Base-by-base conservation (phyloP, 2,329 filamentous ascomycete species). In the Phialophora macrospora region DNA sequence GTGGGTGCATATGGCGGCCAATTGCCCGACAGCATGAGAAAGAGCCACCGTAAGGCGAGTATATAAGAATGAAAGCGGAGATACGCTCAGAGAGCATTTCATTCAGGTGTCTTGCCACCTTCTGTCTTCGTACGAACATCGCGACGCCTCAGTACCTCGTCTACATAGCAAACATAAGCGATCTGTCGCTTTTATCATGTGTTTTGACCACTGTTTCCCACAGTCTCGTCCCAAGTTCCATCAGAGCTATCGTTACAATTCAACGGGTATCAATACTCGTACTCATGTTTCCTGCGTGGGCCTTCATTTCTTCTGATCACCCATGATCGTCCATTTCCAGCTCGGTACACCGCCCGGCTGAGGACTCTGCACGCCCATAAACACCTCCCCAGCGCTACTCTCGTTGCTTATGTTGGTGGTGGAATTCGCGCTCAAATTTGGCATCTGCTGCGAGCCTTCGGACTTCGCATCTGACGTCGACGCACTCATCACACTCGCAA, bases 251-350 rank as follows among this genome's bases (percentile, higher is more conserved):
- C 60, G 22, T 63, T 66, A 63, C 58, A 60, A 52, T 48, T 9
- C 58, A 56, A 60, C 38, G 28, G 55, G 52, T 61, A 64, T 61
- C 66, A 61, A 44, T 17, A 44, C 52, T 44, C 63, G 55, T 41
- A 34, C 9, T 32, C 48, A 24, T 26, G 32, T 34, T 60, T 55
- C 38, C 20, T 22, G 22, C 17, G 24, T 9, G 11, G 44, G 17
- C 22, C 58, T 20, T 63, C 52, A 65, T 51, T 71, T 65, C 60
- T 68, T 69, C 60, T 69, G 48, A 9, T 51, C 65, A 44, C 64
- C 65, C 66, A 70, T 69, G 30, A 70, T 65, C 4, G 69, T 71
- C 70, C 70, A 72, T 51, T 70, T 71, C 71, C 71, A 72, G 55
- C 54, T 61, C 2, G 70, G 63, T 20, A 69, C 51, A 8, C 66